Base-by-base conservation (phyloP, 805 yeast species). In the Nakazawaea ambrosiae region DNA sequence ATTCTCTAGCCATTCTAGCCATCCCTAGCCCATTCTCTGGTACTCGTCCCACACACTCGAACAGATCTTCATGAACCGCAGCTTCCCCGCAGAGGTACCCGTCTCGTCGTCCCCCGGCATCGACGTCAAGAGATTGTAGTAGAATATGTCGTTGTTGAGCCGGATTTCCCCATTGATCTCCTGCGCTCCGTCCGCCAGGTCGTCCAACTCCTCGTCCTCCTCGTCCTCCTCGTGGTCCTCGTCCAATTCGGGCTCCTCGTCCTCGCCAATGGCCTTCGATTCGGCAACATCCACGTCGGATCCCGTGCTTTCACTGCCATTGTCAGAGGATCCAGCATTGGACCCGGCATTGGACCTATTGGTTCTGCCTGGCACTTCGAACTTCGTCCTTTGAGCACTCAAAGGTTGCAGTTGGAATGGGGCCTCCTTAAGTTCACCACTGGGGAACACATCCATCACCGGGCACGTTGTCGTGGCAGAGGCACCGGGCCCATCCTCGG, bases 331-430 rank as follows among this genome's bases (percentile, higher is more conserved):
- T n/a, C n/a, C n/a, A n/a, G 11, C 25, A 22, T 11, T 22, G 25
- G 25, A 22, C 8, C 25, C 11, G 8, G 25, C 11, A 11, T 11
- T 22, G 25, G 25, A 22, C 10, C 25, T 22, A 22, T n/a, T 9
- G 24, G 12, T 28, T 11, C 32, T 28, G 35, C 40, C 42, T 43
- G 42, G 48, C 3, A 14, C 18, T 27, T 10, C n/a, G 36, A 62
- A 62, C 31, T 38, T 50, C 31, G 59, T 63, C 14, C 50, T 42
- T 47, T 65, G 70, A 1, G 71, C 61, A 23, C 66, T 58, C 5
- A 66, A 54, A 10, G 73, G 71, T 47, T 66, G 73, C 19, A 68
- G 58, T 22, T 49, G 51, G 29, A 61, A 41, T 8, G 72, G 73
- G 0, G 70, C 70, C 2, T 52, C 58, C 34, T 55, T 55, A 26